Evolutionary conservation across 73 alveolate genomes (phyloP).

Genomic region (Tetrahymena borealis): DNA sequence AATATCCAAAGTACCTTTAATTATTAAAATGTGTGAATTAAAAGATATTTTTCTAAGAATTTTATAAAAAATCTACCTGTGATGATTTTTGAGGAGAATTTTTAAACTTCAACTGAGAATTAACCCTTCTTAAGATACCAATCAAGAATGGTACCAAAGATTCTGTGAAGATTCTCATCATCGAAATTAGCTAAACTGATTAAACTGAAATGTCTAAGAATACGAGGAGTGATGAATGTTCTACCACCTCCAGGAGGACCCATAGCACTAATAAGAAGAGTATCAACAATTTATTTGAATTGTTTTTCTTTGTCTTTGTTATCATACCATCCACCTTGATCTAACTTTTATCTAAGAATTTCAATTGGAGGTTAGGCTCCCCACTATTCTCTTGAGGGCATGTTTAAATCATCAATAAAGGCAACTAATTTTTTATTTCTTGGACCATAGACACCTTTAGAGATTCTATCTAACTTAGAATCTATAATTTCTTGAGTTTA

Average conservation of each 20-base stretch:
- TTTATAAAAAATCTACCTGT: not conserved
- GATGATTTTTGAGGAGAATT: not conserved
- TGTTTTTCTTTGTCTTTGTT: conserved; percentile 51
- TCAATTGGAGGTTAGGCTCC: conserved; percentile 98
- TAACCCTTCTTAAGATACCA: conserved; percentile 77
- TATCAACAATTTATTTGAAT: conserved; percentile 72
- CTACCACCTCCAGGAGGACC: conserved; percentile 94
- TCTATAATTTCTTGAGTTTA: conserved; percentile 51
- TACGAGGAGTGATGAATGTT: conserved; percentile 82
- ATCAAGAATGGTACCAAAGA: conserved; percentile 91
- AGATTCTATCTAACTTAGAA: conserved; percentile 54
- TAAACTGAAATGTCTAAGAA: conserved; percentile 80
- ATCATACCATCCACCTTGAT: conserved; percentile 89
- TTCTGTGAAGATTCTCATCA: conserved; percentile 78
- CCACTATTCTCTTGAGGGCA: conserved; percentile 90
- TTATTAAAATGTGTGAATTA: conserved; percentile 24
- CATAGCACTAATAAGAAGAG: conserved; percentile 79
- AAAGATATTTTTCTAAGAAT: not conserved
- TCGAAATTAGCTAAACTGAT: conserved; percentile 86
- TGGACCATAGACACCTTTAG: conserved; percentile 79
- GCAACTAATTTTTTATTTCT: conserved; percentile 77
- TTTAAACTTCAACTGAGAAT: conserved; percentile 73
- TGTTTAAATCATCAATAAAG: conserved; percentile 91
- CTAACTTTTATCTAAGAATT: conserved; percentile 86
- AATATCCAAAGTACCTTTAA: conserved; percentile 79